Evolutionary conservation across 106 monocot species (phyloP).

Genomic region (Alisma plantagoaquatica): DNA sequence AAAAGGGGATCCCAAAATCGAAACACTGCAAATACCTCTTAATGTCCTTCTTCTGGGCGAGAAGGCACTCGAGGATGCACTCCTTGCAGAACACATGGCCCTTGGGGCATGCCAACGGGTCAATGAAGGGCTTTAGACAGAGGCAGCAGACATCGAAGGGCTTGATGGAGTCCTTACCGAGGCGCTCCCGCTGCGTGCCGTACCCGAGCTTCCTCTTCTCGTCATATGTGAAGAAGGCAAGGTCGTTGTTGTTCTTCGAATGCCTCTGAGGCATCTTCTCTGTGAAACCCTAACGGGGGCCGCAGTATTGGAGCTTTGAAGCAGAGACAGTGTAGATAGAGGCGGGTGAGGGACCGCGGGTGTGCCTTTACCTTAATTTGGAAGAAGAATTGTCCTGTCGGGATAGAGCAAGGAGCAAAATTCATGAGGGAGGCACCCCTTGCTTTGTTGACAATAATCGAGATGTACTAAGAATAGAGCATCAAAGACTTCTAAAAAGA

Average conservation of each 20-base stretch:
- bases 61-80: slow-evolving; percentile 93
- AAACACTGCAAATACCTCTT: slow-evolving; percentile 59
- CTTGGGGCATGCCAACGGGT: slow-evolving; percentile 73
- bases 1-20: too few relatives aligned
- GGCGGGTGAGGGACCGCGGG: too few relatives aligned
- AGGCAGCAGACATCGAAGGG: slow-evolving; percentile 88
- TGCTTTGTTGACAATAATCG: too few relatives aligned
- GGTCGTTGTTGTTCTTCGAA: slow-evolving; percentile 99
- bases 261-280: slow-evolving; percentile 95
- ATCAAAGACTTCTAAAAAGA: too few relatives aligned
- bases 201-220: slow-evolving; percentile 96
- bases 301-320: too few relatives aligned
- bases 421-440: too few relatives aligned
- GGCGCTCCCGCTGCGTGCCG: slow-evolving; percentile 83
- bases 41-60: slow-evolving; percentile 95
- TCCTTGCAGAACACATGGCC: slow-evolving; percentile 96
- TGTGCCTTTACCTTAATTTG: too few relatives aligned
- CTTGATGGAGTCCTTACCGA: slow-evolving; percentile 94
- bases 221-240: slow-evolving; percentile 96
- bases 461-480: too few relatives aligned
- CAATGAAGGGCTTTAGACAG: slow-evolving; percentile 78
- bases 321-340: too few relatives aligned
- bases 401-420: too few relatives aligned
- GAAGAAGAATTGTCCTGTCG: too few relatives aligned
- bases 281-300: too few relatives aligned